A percentile compares a stretch with the other conserved stretches of the same genome.
Evolutionary conservation across 2,329 filamentous ascomycete genomes (phyloP).

Genomic region (Aciculosporium take): DNA sequence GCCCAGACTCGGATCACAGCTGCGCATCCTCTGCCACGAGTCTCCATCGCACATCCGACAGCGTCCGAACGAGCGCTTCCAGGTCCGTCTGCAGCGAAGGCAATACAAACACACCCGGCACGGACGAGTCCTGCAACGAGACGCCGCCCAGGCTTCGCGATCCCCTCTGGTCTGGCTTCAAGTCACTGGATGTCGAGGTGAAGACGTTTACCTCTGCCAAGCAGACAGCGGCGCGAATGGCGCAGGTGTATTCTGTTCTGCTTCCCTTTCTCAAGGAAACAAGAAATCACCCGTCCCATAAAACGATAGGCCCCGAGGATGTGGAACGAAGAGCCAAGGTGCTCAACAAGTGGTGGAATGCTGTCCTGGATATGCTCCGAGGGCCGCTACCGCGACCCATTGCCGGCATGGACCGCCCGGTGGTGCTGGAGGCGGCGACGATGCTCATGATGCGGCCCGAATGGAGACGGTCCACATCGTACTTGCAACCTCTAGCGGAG

Average conservation of each 20-base stretch:
- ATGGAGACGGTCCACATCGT: conserved; percentile 63
- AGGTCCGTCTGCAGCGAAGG: conserved; percentile 25
- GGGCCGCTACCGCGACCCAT: conserved; percentile 54
- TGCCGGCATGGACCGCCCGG: conserved; percentile 68
- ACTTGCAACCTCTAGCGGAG: conserved; percentile 47
- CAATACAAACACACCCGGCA: conserved; percentile 20
- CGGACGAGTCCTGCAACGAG: conserved; percentile 32
- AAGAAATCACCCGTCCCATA: conserved; percentile 51
- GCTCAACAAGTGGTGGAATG: conserved; percentile 83
- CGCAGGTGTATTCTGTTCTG: conserved; percentile 55
- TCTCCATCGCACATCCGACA: conserved; percentile 26
- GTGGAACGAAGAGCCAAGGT: conserved; percentile 67
- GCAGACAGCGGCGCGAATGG: conserved; percentile 57
- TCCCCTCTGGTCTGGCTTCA: conserved; percentile 41
- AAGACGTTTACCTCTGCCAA: conserved; percentile 53
- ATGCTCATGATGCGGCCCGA: conserved; percentile 80
- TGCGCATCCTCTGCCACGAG: conserved; percentile 33
- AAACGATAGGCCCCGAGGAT: conserved; percentile 57
- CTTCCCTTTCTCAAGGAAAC: conserved; percentile 66
- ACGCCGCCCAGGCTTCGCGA: conserved; percentile 32
- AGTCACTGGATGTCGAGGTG: conserved; percentile 34
- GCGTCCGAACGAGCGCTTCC: conserved; percentile 22
- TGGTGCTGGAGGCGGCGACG: conserved; percentile 63
- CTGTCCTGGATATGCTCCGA: conserved; percentile 67
- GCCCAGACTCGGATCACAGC: conserved; percentile 27